Evolutionary conservation across 257 asterid species (phyloP).

Genomic region (Euphrasia confusa): DNA sequence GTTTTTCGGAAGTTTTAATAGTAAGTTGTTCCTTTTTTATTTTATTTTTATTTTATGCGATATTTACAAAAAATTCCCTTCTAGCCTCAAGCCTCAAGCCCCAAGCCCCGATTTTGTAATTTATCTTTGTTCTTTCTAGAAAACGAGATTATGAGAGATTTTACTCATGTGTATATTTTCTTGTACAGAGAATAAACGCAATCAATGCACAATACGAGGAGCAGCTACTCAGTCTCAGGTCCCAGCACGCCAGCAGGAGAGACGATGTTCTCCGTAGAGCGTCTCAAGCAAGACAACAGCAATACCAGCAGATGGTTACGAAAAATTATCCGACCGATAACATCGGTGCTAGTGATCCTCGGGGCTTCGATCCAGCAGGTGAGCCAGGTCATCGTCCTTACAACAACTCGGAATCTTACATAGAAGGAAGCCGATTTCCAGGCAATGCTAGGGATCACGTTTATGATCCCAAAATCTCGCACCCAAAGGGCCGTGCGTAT

Average conservation of each 20-base stretch:
- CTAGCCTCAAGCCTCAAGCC: no score
- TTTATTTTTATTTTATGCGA: no score
- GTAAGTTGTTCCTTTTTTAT: no score
- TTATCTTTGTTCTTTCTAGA: not conserved
- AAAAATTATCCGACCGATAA: conserved; percentile 43
- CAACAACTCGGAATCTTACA: conserved; percentile 50
- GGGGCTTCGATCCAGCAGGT: conserved; percentile 33
- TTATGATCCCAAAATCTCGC: conserved; percentile 53
- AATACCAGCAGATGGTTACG: conserved; percentile 50
- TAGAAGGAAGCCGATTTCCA: conserved; percentile 45
- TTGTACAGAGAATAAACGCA: conserved; percentile 49
- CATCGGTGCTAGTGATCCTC: conserved; percentile 40
- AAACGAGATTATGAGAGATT: not conserved
- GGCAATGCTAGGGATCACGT: conserved; percentile 51
- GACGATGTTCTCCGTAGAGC: conserved; percentile 61
- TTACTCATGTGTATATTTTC: not conserved
- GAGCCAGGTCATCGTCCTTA: conserved; percentile 43
- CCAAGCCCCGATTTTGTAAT: no score
- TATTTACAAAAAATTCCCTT: no score
- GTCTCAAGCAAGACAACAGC: conserved; percentile 62
- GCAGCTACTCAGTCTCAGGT: conserved; percentile 59
- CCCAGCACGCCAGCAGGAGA: conserved; percentile 53
- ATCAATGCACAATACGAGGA: conserved; percentile 62
- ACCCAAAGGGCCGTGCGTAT: conserved; percentile 64
- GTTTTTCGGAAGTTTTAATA: no score